A percentile compares a stretch with the other conserved stretches of the same genome.
Conservation (phyloP, 306 rosid genomes). For the Dalbergia cultrata region DNA sequence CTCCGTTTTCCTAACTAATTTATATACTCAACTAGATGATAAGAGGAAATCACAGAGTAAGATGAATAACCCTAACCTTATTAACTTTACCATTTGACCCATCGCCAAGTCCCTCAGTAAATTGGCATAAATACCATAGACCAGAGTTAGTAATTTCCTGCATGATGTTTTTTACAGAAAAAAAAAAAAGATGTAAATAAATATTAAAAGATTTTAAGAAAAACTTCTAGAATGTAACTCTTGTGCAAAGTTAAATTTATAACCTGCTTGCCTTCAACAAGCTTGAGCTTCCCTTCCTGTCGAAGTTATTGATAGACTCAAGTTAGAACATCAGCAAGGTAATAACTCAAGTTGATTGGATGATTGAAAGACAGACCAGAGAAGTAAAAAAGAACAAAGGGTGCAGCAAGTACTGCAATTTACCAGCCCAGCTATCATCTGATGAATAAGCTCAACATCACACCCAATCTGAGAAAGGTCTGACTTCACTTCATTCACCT, state of each 20-base stretch:
- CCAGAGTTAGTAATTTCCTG: slow-evolving; percentile 49
- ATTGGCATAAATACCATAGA: slow-evolving; percentile 48
- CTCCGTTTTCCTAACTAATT: not conserved
- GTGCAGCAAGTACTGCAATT: not conserved
- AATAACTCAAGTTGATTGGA: slow-evolving; percentile 13
- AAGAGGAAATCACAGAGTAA: slow-evolving; percentile 6
- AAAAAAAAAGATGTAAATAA: not conserved
- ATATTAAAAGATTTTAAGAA: not conserved
- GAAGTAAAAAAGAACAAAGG: slow-evolving; percentile 10
- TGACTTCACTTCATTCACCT: slow-evolving; percentile 81
- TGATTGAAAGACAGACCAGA: not conserved
- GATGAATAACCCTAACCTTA: slow-evolving; percentile 49
- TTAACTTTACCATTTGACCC: slow-evolving; percentile 36
- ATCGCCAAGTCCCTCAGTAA: slow-evolving; percentile 38
- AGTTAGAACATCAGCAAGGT: slow-evolving; percentile 35
- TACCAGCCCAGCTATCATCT: slow-evolving; percentile 51
- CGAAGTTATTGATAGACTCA: slow-evolving; percentile 21
- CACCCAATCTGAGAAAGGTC: slow-evolving; percentile 78
- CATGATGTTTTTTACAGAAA: slow-evolving; percentile 15
- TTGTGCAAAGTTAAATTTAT: slow-evolving; percentile 31
- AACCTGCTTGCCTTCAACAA: slow-evolving; percentile 55
- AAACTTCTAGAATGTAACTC: slow-evolving; percentile 18
- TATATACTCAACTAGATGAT: not conserved
- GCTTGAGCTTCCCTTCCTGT: slow-evolving; percentile 51
- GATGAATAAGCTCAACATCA: slow-evolving; percentile 49